Percentiles rank a stretch among this genome's conserved stretches.
Evolutionary conservation across 2,329 filamentous ascomycete species (phyloP).

Genomic region (Diaporthe sp.): DNA sequence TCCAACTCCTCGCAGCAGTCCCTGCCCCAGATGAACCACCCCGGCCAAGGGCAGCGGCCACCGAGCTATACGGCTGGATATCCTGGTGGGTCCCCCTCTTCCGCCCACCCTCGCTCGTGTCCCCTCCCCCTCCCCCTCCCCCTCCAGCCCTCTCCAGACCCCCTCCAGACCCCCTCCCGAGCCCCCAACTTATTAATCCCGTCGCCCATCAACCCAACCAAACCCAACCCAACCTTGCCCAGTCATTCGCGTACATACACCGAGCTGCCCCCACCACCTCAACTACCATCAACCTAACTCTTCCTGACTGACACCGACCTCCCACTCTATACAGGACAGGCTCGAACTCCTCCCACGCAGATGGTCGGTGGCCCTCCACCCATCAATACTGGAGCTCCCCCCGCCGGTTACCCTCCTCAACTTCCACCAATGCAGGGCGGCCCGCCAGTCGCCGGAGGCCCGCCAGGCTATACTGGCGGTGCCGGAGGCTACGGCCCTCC

Average conservation of each 20-base stretch:
- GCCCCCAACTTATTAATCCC: conserved; percentile 36
- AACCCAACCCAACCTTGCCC: conserved; percentile 41
- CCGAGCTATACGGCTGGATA: conserved; percentile 71
- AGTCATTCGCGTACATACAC: background rate
- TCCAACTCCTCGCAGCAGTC: conserved; percentile 63
- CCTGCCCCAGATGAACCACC: conserved; percentile 74
- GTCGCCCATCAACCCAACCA: conserved; percentile 65
- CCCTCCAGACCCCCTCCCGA: conserved; percentile 14
- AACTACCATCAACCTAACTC: conserved; percentile 51
- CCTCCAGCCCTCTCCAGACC: conserved; percentile 10
- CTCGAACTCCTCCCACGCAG: conserved; percentile 70
- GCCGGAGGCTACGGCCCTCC: conserved; percentile 60
- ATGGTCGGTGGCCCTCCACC: conserved; percentile 76
- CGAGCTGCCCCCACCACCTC: conserved; percentile 4
- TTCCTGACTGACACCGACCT: conserved; percentile 63
- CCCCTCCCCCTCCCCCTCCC: conserved; percentile 61
- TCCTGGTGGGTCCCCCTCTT: conserved; percentile 41
- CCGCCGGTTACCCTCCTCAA: conserved; percentile 70
- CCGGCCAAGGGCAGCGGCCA: conserved; percentile 70
- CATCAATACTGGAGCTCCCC: conserved; percentile 74
- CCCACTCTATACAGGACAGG: conserved; percentile 63
- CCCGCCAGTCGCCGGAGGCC: conserved; percentile 58
- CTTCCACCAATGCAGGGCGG: conserved; percentile 59
- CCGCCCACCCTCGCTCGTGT: conserved; percentile 7
- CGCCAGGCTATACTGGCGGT: conserved; percentile 62